Evolutionary conservation across 495 filamentous ascomycete species (phyloP), one percentile per base, ranked within the genome.

Genomic region (Aspergillus hancockii): DNA sequence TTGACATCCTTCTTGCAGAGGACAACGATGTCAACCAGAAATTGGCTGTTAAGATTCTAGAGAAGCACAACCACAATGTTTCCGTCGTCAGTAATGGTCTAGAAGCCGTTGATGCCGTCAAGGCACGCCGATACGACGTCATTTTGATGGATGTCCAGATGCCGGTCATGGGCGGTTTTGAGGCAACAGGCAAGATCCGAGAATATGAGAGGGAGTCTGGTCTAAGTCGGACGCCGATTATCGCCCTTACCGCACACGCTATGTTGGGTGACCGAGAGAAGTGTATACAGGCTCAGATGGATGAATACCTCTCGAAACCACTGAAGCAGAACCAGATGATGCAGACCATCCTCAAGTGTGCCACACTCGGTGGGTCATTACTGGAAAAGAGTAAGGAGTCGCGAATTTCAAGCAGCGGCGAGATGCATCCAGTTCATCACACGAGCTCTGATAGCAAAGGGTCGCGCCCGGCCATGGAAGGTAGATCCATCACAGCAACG

Each of bases 71-170:
- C 69, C 94, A 99, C 73, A 90, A 88, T 14, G 93, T 98, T 30
- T 95, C 93, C 14, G 94, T 99, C 28, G 94, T 97, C 54, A 90
- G 92, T 54, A 99, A 99, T 66, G 94, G 94, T 45, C 79, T 90
- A 50, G 94, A 98, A 68, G 94, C 94, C 0, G 84, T 98, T 14
- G 90, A 98, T 61, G 87, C 88, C 25, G 85, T 98, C 61, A 92
- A 92, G 78, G 84, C 87, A 65, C 91, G 90, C 75, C 88, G 91
- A 61, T 98, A 93, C 67, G 94, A 98, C 74, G 90, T 96, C 65
- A 94, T 98, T 61, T 76, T 99, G 49, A 99, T 99, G 94, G 94
- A 99, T 66, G 95, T 99, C 8, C 95, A 98, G 71, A 99, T 99
- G 95, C 95, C 95, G 21, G 88, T 98, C 60, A 98, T 99, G 93